A percentile compares a stretch with the other conserved stretches of the same genome.
These are phyloP conservation scores for Eucalyptus sp. DNA, from an alignment of 345 rosid genomes.

Conservation along the genomic window DNA sequence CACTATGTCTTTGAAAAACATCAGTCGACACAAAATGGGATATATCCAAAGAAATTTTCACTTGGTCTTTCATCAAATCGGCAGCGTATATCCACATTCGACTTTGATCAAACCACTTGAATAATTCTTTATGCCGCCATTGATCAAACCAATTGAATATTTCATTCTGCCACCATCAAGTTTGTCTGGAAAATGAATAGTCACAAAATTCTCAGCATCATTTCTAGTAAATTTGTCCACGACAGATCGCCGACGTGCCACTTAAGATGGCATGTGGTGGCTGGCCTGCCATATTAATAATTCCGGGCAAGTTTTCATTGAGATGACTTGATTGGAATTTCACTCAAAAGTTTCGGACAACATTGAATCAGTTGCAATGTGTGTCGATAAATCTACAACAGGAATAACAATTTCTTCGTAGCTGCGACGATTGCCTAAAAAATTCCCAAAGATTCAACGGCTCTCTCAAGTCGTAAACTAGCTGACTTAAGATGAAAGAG, in stretches of 20 bases:
- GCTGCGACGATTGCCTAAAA: not conserved
- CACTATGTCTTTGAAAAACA: not conserved
- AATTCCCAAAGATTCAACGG: not conserved
- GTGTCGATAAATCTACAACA: too few species aligned
- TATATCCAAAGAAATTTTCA: not conserved
- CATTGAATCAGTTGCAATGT: too few species aligned
- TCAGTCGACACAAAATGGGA: not conserved
- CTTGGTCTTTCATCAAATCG: not conserved
- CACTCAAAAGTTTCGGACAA: too few species aligned
- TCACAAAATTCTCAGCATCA: not conserved
- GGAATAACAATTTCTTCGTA: not conserved
- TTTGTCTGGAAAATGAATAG: not conserved
- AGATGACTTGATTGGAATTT: not conserved
- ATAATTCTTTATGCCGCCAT: too few species aligned
- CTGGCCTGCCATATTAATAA: accelerated
- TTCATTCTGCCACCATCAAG: too few species aligned
- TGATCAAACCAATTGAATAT: not conserved
- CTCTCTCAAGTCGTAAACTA: not conserved
- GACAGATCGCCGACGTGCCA: accelerated
- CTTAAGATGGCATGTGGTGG: not conserved
- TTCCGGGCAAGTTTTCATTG: accelerated
- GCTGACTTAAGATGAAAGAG: too few species aligned
- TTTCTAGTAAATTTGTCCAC: not conserved
- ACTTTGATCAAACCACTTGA: too few species aligned
- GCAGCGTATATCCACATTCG: not conserved